Evolutionary conservation across 768 basidiomycete species (phyloP), one percentile per base, ranked within the genome.

Genomic region (Leucocoprinus leucothites): DNA sequence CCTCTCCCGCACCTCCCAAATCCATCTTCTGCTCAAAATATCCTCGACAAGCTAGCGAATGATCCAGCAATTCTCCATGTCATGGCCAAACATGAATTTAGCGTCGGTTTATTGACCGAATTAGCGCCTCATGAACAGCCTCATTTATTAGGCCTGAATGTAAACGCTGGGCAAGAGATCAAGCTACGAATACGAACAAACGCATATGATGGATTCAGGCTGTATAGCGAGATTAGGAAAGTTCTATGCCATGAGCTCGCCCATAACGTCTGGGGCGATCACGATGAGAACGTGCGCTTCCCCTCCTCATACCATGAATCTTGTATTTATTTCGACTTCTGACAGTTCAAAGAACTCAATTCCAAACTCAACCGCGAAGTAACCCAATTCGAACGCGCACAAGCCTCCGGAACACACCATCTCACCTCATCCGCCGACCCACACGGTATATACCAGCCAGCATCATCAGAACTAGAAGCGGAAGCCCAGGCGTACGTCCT

Each of bases 71-170:
- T 90, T 45, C 71, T 67, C 19, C 82, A 87, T 64, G 65, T 91
- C 54, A 90, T 91, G 89, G 79, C 77, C 58, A 74, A 73, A 57
- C 87, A 91, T 67, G 66, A 81, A 56, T 84, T 89, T 60, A 74
- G 82, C 0, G 87, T 91, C 4, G 84, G 84, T 0, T 57, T 86
- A 2, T 72, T 91, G 42, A 90, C 88, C 1, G 89, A 91, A 67
- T 80, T 91, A 16, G 88, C 87, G 14, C 89, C 89, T 0, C 87
- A 88, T 55, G 88, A 90, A 63, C 78, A 86, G 55, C 87, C 88
- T 0, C 71, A 81, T 25, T 67, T 91, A 9, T 74, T 89, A 2
- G 89, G 90, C 0, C 73, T 89, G 36, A 91, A 91, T 61, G 77
- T 78, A 46, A 82, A 82, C 47, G 73, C 67, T 0, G 88, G 89